Percentiles rank a stretch among this genome's conserved stretches.
phyloP scores from a whole-genome alignment of 2,329 filamentous ascomycete species.

The Coniochaeta sp. region DNA sequence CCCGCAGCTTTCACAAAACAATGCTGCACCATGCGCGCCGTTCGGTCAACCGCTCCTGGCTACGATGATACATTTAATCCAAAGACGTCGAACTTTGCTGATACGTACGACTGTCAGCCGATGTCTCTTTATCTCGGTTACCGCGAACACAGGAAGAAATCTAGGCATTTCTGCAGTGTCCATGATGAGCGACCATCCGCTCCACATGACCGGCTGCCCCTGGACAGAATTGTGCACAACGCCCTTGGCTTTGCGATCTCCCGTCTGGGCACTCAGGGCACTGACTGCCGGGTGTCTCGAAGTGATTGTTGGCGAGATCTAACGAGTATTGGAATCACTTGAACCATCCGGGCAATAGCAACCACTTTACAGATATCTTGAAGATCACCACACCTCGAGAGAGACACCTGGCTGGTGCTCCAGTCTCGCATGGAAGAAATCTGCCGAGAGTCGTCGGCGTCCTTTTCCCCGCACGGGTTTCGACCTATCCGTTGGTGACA shows the following conservation, averaged over 20 bases:
- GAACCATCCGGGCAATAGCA: not conserved
- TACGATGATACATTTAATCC: no score
- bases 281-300: conserved; percentile 4
- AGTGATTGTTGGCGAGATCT: not conserved
- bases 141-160: not conserved
- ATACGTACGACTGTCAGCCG: not conserved
- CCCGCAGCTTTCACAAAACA: not conserved
- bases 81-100: no score
- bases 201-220: conserved; percentile 3
- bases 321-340: not conserved
- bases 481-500: not conserved
- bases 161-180: not conserved
- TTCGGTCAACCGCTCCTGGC: not conserved
- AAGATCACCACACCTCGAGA: not conserved
- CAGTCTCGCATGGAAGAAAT: not conserved
- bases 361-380: not conserved
- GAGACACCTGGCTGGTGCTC: not conserved
- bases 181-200: not conserved
- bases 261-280: conserved; percentile 16
- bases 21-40: not conserved
- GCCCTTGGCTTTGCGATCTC: conserved; percentile 18
- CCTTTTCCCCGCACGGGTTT: not conserved
- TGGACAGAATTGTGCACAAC: conserved; percentile 5
- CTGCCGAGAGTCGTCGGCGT: not conserved
- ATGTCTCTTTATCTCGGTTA: not conserved